Percentiles rank a stretch among this genome's conserved stretches.
phyloP scores from a whole-genome alignment of 169 alveolate genomes.

The Plasmodium sp. region DNA sequence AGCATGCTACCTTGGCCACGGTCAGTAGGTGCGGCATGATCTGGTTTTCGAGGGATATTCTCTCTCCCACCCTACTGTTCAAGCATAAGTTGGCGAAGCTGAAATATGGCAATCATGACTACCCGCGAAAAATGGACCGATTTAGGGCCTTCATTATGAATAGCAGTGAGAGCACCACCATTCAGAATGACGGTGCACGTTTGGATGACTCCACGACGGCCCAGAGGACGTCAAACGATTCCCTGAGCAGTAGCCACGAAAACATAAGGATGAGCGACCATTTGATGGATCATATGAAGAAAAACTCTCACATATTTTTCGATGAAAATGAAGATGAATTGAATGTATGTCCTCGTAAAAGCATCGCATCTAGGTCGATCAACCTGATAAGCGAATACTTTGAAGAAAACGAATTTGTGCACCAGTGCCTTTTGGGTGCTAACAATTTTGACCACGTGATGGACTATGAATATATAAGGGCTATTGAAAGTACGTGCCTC shows the following conservation, averaged over 20 bases:
- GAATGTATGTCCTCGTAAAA: slow-evolving; percentile 1
- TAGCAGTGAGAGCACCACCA: not conserved
- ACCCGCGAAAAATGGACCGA: slow-evolving; percentile 61
- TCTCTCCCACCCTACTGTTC: slow-evolving; percentile 79
- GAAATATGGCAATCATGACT: slow-evolving; percentile 89
- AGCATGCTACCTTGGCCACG: slow-evolving; percentile 98
- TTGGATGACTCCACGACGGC: not conserved
- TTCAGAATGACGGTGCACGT: not conserved
- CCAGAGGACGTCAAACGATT: not conserved
- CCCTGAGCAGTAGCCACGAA: not conserved
- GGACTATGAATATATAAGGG: slow-evolving; percentile 75
- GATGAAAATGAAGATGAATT: slow-evolving; percentile 51
- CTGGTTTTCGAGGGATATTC: slow-evolving; percentile 95
- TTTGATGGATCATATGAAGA: slow-evolving; percentile 44
- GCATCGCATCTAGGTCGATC: slow-evolving; percentile 54
- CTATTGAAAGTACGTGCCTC: slow-evolving; percentile 61
- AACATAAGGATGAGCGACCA: not conserved
- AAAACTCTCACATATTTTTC: slow-evolving; percentile 23
- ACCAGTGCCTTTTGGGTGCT: slow-evolving; percentile 50
- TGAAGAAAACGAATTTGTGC: slow-evolving; percentile 74
- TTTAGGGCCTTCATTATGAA: slow-evolving; percentile 14
- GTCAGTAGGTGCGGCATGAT: slow-evolving; percentile 99
- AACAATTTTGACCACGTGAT: slow-evolving; percentile 57
- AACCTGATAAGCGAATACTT: slow-evolving; percentile 62
- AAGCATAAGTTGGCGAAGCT: slow-evolving; percentile 89